Evolutionary conservation across 2,329 filamentous ascomycete genomes (phyloP).

Genomic region (Exophiala spinifera): DNA sequence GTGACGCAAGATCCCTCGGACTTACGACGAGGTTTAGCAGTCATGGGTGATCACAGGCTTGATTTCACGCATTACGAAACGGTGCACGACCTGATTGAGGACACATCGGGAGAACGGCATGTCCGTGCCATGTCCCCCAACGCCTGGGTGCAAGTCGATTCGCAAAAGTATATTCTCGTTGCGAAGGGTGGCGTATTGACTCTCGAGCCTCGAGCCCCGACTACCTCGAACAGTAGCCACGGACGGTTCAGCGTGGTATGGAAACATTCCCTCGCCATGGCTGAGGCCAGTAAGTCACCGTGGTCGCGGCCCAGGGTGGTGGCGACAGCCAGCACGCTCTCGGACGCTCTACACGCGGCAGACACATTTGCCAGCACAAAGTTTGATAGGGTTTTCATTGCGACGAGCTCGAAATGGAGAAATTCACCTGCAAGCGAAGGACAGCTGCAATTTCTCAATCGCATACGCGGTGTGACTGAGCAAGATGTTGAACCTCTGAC

Average conservation of each 20-base stretch:
- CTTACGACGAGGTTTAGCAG: constrained; percentile 7
- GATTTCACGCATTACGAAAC: constrained; percentile 89
- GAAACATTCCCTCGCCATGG: constrained; percentile 24
- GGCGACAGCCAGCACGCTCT: constrained; percentile 62
- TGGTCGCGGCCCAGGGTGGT: constrained; percentile 69
- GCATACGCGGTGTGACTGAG: constrained; percentile 39
- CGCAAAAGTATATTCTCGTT: constrained; percentile 67
- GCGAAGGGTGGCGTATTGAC: constrained; percentile 61
- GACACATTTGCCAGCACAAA: constrained; percentile 72
- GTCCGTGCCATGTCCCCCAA: constrained; percentile 72
- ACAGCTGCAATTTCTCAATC: constrained; percentile 47
- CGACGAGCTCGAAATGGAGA: constrained; percentile 67
- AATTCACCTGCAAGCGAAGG: constrained; percentile 56
- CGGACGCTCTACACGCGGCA: constrained; percentile 75
- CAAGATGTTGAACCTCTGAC: constrained; percentile 40
- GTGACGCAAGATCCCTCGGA: too few relatives aligned
- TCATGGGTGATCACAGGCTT: constrained; percentile 48
- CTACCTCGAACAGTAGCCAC: constrained; percentile 2
- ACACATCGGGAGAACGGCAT: constrained; percentile 73
- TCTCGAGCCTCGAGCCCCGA: constrained; percentile 38
- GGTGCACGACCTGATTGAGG: constrained; percentile 84
- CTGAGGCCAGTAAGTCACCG: constrained; percentile 44
- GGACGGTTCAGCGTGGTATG: constrained; percentile 21
- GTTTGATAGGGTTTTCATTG: constrained; percentile 67
- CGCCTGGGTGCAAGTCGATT: constrained; percentile 79